A percentile compares a stretch with the other conserved stretches of the same genome.
phyloP scores from a whole-genome alignment of 2,329 filamentous ascomycete genomes.

The Sclerotinia subarctica region DNA sequence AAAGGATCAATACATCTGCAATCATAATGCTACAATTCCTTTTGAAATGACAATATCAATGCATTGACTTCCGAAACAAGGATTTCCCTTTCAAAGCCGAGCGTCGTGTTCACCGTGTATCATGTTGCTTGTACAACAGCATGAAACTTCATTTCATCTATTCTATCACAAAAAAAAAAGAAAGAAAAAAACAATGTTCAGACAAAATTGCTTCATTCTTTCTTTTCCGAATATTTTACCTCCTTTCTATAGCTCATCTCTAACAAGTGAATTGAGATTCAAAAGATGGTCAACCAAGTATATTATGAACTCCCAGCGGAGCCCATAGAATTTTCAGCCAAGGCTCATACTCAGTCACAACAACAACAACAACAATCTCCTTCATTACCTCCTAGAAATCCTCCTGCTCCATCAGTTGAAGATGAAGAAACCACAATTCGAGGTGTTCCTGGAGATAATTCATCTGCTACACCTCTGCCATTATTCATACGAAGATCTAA shows the following conservation, averaged over 20 bases:
- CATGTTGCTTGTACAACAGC: conserved; percentile 5
- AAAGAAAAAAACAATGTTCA: neutral
- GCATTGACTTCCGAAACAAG: conserved; percentile 17
- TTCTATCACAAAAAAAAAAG: neutral
- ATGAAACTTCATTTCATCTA: conserved; percentile 6
- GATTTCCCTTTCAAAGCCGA: conserved; percentile 9
- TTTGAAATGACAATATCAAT: conserved; percentile 6
- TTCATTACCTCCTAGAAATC: neutral
- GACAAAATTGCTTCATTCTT: neutral
- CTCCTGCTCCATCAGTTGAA: neutral
- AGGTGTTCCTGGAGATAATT: conserved; percentile 9
- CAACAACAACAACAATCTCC: neutral
- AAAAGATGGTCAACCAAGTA: neutral
- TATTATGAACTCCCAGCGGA: conserved; percentile 17
- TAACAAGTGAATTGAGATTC: neutral
- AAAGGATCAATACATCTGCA: neutral
- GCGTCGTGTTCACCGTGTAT: conserved; percentile 15
- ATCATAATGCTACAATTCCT: neutral
- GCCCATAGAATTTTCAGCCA: neutral
- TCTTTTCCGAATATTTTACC: neutral
- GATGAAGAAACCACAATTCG: neutral
- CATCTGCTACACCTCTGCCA: neutral
- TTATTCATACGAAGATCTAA: conserved; percentile 7
- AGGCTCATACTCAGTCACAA: neutral
- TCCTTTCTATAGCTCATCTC: neutral